These are phyloP conservation scores for Glycine latifolia DNA, from an alignment of 306 rosid genomes.

Conservation along the genomic window DNA sequence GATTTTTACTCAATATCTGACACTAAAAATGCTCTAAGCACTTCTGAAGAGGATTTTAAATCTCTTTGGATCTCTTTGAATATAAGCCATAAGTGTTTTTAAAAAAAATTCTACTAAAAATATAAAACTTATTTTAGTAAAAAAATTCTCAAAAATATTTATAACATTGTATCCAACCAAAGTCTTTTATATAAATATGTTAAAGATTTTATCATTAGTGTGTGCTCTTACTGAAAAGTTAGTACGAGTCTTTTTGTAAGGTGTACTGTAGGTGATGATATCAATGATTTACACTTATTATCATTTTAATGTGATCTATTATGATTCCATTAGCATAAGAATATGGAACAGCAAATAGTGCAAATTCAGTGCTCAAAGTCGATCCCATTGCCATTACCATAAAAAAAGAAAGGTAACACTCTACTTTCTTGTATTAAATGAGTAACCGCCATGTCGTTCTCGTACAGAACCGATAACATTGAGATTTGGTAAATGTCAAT, in stretches of 20 bases:
- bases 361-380: background rate
- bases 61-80: too few relatives aligned
- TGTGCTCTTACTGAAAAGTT: too few relatives aligned
- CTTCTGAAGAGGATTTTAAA: background rate
- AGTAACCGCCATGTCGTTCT: background rate
- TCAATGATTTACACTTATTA: background rate
- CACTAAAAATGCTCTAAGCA: too few relatives aligned
- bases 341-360: background rate
- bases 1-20: too few relatives aligned
- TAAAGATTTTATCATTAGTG: too few relatives aligned
- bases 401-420: background rate
- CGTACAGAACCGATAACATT: background rate
- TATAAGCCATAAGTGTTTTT: too few relatives aligned
- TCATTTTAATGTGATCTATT: background rate
- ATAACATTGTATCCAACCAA: too few relatives aligned
- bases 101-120: too few relatives aligned
- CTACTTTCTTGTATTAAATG: constrained; percentile 25
- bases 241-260: background rate
- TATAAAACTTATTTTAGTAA: too few relatives aligned
- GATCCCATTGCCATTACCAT: background rate
- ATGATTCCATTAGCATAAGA: background rate
- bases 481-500: constrained; percentile 22
- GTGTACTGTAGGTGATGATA: background rate
- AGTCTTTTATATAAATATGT: background rate
- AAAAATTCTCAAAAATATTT: too few relatives aligned